Evolutionary conservation across 176 grass and related monocot species (phyloP).

Genomic region (Carex littledalei): DNA sequence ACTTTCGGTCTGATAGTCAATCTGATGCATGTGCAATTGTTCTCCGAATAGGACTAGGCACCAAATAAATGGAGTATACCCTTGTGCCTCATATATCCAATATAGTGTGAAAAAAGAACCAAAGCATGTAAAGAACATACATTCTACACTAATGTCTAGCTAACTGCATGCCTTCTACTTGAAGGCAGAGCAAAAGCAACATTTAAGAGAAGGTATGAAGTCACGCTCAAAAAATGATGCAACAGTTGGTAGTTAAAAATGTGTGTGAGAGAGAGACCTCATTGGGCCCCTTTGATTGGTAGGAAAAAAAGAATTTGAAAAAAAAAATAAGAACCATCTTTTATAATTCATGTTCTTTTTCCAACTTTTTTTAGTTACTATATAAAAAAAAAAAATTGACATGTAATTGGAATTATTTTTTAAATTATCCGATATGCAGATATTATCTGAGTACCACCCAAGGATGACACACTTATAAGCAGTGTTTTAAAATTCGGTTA

Average conservation of each 20-base stretch:
- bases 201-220: not conserved
- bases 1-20: too few relatives aligned
- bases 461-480: too few relatives aligned
- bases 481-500: too few relatives aligned
- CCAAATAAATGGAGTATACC: not conserved
- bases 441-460: too few relatives aligned
- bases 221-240: not conserved
- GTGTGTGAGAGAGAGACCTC: not conserved
- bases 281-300: not conserved
- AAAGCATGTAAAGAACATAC: not conserved
- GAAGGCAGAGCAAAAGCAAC: not conserved
- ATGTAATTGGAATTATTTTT: too few relatives aligned
- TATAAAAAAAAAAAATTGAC: too few relatives aligned
- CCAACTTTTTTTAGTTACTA: too few relatives aligned
- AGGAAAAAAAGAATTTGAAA: too few relatives aligned
- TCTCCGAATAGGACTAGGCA: not conserved
- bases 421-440: too few relatives aligned
- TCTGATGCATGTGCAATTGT: not conserved
- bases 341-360: too few relatives aligned
- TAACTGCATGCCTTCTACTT: conserved; percentile 10
- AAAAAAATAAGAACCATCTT: too few relatives aligned
- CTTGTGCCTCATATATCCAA: not conserved
- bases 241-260: not conserved
- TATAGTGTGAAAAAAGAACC: not conserved
- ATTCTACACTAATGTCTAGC: not conserved